Evolutionary conservation across 2,329 filamentous ascomycete genomes (phyloP).

Genomic region (Plectosphaerella sp.): DNA sequence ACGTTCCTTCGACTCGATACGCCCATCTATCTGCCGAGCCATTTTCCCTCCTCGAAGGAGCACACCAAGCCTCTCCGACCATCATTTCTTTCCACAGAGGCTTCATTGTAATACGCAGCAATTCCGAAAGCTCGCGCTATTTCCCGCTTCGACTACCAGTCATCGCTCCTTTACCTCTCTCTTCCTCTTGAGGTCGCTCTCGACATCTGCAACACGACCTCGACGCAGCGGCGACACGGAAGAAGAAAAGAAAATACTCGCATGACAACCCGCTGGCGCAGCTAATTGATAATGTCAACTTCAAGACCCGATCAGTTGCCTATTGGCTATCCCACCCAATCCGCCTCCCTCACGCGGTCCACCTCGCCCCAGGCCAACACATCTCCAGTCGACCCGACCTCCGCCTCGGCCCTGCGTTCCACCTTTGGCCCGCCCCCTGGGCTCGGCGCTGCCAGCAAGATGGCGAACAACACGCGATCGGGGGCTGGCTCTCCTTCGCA

Average conservation of each 20-base stretch:
- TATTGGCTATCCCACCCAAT: conserved; percentile 73
- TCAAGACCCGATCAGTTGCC: conserved; percentile 82
- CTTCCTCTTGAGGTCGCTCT: no score
- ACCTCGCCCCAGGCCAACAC: conserved; percentile 76
- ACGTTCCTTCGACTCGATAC: conserved; percentile 14
- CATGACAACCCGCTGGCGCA: conserved; percentile 43
- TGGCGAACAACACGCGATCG: conserved; percentile 62
- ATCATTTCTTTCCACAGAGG: conserved; percentile 6
- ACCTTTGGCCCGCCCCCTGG: conserved; percentile 66
- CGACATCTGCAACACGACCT: background rate
- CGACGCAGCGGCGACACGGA: background rate
- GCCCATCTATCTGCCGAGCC: background rate
- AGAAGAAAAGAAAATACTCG: conserved; percentile 11
- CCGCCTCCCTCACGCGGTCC: conserved; percentile 66
- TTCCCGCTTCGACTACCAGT: background rate
- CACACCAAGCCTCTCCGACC: background rate
- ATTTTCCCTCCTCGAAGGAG: background rate
- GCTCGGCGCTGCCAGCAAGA: conserved; percentile 54
- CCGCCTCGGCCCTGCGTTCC: conserved; percentile 60
- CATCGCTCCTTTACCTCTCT: background rate
- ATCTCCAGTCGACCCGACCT: conserved; percentile 72
- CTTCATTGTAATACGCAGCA: conserved; percentile 13
- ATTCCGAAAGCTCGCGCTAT: conserved; percentile 4
- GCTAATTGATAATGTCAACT: conserved; percentile 91
- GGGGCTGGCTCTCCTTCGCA: conserved; percentile 96